These are phyloP conservation scores for Tephrocybe sp. DNA, from an alignment of 768 basidiomycete genomes.

Conservation along the genomic window DNA sequence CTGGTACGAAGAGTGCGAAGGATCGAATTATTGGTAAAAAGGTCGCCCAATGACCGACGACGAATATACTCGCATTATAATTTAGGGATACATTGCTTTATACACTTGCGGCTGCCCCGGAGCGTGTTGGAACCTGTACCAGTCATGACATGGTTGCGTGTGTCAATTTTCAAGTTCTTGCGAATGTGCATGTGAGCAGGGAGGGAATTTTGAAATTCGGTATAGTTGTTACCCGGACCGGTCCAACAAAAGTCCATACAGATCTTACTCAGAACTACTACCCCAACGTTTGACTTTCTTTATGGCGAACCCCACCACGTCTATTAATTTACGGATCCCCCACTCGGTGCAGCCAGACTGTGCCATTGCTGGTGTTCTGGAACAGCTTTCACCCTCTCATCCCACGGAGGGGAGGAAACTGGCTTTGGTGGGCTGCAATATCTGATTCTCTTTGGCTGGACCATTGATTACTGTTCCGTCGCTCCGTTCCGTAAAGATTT, in stretches of 20 bases:
- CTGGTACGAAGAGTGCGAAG: slow-evolving; percentile 52
- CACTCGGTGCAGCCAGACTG: slow-evolving; percentile 42
- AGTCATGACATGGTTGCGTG: too few species aligned
- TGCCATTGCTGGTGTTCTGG: slow-evolving; percentile 56
- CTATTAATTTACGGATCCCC: slow-evolving; percentile 53
- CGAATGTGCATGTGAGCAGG: too few species aligned
- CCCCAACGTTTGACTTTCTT: not conserved
- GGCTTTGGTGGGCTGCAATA: slow-evolving; percentile 53
- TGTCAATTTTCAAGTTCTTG: too few species aligned
- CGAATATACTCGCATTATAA: too few species aligned
- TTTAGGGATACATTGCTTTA: too few species aligned
- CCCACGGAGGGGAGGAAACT: slow-evolving; percentile 58
- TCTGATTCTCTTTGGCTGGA: slow-evolving; percentile 9
- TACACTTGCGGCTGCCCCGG: too few species aligned
- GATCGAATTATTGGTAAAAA: slow-evolving; percentile 53
- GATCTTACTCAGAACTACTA: too few species aligned
- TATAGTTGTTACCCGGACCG: slow-evolving; percentile 6
- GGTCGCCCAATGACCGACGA: slow-evolving; percentile 31
- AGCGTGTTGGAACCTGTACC: too few species aligned
- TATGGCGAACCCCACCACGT: slow-evolving; percentile 32
- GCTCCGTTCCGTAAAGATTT: slow-evolving; percentile 51
- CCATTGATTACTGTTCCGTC: slow-evolving; percentile 15
- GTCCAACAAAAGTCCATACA: not conserved
- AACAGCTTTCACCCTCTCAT: slow-evolving; percentile 50
- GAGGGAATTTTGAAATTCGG: slow-evolving; percentile 11